phyloP scores from a whole-genome alignment of 2,329 filamentous ascomycete species.

The Triangularia setosa region DNA sequence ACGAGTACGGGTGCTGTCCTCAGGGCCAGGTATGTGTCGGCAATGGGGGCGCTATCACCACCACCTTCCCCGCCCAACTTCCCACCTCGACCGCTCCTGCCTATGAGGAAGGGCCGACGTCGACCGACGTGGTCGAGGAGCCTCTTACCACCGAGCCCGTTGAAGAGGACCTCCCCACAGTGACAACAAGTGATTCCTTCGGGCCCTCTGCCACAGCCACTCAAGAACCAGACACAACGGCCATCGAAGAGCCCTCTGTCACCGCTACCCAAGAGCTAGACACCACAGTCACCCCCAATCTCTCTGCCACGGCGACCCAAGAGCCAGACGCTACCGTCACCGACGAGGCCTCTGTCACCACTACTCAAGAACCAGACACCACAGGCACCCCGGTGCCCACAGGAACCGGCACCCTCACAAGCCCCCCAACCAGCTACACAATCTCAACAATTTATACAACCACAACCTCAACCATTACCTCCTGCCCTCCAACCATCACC shows the following conservation, averaged over 20 bases:
- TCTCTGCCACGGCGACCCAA: not conserved
- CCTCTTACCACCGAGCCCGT: no score
- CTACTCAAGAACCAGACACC: not conserved
- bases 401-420: not conserved
- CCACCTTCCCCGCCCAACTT: not conserved
- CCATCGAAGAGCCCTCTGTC: not conserved
- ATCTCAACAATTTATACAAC: slow-evolving; percentile 23
- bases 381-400: not conserved
- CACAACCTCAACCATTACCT: slow-evolving; percentile 21
- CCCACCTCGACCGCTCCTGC: not conserved
- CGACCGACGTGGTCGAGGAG: not conserved
- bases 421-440: not conserved
- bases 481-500: slow-evolving; percentile 16
- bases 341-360: not conserved
- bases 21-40: slow-evolving; percentile 8
- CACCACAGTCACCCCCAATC: no score
- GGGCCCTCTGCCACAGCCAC: not conserved
- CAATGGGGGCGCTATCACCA: slow-evolving; percentile 7
- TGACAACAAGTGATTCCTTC: not conserved
- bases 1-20: slow-evolving; percentile 10
- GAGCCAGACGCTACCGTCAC: not conserved
- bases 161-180: not conserved
- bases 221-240: not conserved
- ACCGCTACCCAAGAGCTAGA: not conserved
- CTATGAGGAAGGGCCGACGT: not conserved